Percentiles rank a stretch among this genome's conserved stretches.
Conservation (phyloP, 768 basidiomycete species). For the Phylloporus sp. region DNA sequence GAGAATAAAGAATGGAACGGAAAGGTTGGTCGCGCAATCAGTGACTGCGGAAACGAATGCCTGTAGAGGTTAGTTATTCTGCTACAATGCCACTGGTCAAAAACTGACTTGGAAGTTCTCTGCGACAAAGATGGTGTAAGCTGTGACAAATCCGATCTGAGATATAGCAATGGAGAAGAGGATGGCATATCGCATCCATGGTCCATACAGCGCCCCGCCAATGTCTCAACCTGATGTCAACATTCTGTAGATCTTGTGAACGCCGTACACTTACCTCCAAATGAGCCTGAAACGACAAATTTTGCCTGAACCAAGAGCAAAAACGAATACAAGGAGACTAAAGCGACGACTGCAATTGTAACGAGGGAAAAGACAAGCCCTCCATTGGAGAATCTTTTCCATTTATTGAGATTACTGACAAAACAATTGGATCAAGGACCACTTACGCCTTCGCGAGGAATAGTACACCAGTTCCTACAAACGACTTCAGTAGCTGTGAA, state of each 20-base stretch:
- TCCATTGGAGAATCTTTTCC: conserved; percentile 84
- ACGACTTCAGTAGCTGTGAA: conserved; percentile 79
- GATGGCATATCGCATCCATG: conserved; percentile 89
- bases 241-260: background rate
- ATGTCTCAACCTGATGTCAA: conserved; percentile 56
- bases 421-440: background rate
- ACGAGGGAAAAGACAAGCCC: conserved; percentile 86
- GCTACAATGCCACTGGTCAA: background rate
- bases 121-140: conserved; percentile 95
- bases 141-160: conserved; percentile 83
- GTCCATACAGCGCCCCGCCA: conserved; percentile 87
- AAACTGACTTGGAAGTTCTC: conserved; percentile 66
- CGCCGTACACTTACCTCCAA: conserved; percentile 64
- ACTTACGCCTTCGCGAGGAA: conserved; percentile 90
- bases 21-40: conserved; percentile 62
- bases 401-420: conserved; percentile 4
- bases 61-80: conserved; percentile 33
- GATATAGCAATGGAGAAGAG: conserved; percentile 84
- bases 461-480: conserved; percentile 92
- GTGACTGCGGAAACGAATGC: conserved; percentile 83
- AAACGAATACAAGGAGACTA: conserved; percentile 91
- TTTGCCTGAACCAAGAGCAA: conserved; percentile 85
- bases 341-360: conserved; percentile 75
- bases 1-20: conserved; percentile 78
- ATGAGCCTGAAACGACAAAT: conserved; percentile 85